Conservation (phyloP, 1,139 yeast genomes). For the Saccharomyces hybrid region DNA sequence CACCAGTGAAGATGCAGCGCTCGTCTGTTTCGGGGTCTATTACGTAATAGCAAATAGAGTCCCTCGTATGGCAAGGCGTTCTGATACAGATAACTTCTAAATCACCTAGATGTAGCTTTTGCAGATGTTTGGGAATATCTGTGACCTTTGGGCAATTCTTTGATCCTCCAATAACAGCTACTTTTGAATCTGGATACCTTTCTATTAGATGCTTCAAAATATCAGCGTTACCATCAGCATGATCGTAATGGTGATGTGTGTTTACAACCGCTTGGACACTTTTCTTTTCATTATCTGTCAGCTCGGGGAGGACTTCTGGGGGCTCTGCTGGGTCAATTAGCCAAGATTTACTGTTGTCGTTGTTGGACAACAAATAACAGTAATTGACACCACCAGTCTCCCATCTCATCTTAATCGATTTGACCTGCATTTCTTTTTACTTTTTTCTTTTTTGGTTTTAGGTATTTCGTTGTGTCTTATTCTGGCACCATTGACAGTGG, state of each 20-base stretch:
- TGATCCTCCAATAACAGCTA: constrained; percentile 66
- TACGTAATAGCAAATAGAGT: constrained; percentile 80
- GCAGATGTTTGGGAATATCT: constrained; percentile 31
- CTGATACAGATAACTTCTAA: constrained; percentile 49
- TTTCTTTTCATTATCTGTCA: constrained; percentile 33
- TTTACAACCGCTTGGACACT: constrained; percentile 71
- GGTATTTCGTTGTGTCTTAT: background rate
- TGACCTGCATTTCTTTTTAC: constrained; percentile 58
- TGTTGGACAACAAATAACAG: constrained; percentile 72
- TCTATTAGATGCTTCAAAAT: background rate
- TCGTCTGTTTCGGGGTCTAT: constrained; percentile 55
- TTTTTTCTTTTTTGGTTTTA: background rate
- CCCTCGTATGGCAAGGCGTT: constrained; percentile 49
- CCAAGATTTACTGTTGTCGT: constrained; percentile 63
- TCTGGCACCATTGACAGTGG: background rate
- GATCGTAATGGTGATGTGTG: constrained; percentile 95
- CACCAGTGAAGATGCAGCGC: constrained; percentile 71
- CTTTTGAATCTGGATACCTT: constrained; percentile 39
- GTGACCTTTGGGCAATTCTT: constrained; percentile 30
- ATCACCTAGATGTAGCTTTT: constrained; percentile 41
- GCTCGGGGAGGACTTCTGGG: constrained; percentile 41
- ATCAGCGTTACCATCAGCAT: constrained; percentile 73
- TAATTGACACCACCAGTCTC: constrained; percentile 81
- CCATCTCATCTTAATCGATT: constrained; percentile 90
- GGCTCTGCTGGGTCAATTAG: constrained; percentile 91